Conservation (phyloP, 441 rosid species). For the Corymbia calophylla region DNA sequence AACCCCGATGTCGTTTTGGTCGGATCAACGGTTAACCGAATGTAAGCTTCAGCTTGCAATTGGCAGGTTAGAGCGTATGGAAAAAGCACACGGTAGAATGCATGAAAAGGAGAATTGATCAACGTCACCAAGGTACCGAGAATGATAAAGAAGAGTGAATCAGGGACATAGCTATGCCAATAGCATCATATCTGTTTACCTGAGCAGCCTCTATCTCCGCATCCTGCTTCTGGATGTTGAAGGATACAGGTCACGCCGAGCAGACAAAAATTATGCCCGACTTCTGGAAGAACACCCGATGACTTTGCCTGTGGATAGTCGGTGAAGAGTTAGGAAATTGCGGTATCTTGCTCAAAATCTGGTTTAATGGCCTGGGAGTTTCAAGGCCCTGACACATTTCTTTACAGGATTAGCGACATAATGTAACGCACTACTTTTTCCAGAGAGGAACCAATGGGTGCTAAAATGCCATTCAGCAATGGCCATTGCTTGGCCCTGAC, state of each 20-base stretch:
- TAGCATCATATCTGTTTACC: conserved; percentile 22
- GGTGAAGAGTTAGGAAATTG: not conserved
- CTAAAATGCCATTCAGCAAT: not conserved
- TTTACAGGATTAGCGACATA: not conserved
- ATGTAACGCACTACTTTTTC: not conserved
- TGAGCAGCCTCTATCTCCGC: conserved; percentile 70
- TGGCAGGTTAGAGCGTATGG: not conserved
- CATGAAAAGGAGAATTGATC: not conserved
- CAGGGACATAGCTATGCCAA: not conserved
- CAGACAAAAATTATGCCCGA: conserved; percentile 77
- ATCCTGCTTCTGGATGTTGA: conserved; percentile 57
- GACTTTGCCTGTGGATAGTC: conserved; percentile 46
- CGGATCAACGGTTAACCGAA: not conserved
- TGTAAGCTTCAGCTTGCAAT: not conserved
- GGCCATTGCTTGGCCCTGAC: not conserved
- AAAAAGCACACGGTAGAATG: not conserved
- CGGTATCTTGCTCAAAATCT: not conserved
- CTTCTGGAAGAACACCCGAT: conserved; percentile 62
- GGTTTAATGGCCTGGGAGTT: not conserved
- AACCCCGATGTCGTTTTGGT: not conserved
- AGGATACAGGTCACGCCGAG: conserved; percentile 62
- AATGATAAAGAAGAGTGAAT: not conserved
- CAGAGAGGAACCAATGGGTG: not conserved
- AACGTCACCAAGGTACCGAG: not conserved
- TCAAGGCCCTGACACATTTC: not conserved